Base-by-base conservation (phyloP, 768 basidiomycete species). In the Lyophyllum decastes region DNA sequence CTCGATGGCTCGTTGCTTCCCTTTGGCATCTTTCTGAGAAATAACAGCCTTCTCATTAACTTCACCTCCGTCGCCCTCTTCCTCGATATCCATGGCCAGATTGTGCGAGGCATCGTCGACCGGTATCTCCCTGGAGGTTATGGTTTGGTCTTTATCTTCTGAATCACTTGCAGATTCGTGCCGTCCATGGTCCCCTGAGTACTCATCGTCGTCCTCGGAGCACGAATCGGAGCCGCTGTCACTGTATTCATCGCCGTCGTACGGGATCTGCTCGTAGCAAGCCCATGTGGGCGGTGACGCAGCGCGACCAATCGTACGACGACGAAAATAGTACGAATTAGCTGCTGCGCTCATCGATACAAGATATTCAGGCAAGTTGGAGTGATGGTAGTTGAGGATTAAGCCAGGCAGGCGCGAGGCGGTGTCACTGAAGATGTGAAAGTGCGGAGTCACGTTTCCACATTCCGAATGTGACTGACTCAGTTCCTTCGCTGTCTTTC, bases 231-330 rank as follows among this genome's bases (percentile, higher is more conserved):
- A 84, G 61, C 72, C 78, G 56, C 78, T 82, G 60, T 85, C 82
- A 51, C 82, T 85, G 67, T 83, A 84, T 62, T 82, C 83, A 65
- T 81, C 81, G 68, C 81, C 83, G 68, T 82, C 84, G 73, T 78
- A 84, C 60, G 86, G 87, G 71, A 92, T 92, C 82, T 92, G 90
- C 80, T 93, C 91, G 72, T 92, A 93, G 80, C 90, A 93, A 11
- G 90, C 90, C 90, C 90, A 92, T 0, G 89, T 92, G 24, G 91
- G 90, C 1, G 91, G 91, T 2, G 89, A 91, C 17, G 90, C 85
- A 38, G 91, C 90, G 52, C 90, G 83, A 22, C 91, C 90, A 63
- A 92, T 84, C 41, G 83, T 82, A 63, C 90, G 88, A 51, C 87
- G 85, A 53, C 88, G 88, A 74, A 83, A 86, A 68, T 81, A 78